Evolutionary conservation across 352 stramenopile species (phyloP).

Genomic region (Phytopythium oedochilum): DNA sequence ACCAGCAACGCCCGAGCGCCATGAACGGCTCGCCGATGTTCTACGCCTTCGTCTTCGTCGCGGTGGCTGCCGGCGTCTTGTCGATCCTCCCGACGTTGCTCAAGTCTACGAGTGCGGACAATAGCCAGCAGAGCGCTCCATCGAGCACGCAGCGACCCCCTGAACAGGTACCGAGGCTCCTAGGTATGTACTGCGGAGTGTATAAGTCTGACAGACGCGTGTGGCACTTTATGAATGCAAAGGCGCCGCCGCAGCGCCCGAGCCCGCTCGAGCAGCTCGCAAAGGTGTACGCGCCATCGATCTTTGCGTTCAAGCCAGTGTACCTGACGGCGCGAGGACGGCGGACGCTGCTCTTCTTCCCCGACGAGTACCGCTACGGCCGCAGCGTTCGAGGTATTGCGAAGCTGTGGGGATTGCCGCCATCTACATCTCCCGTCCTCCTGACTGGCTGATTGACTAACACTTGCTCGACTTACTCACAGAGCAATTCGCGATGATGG

Average conservation of each 20-base stretch:
- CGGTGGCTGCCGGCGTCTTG: slow-evolving; percentile 36
- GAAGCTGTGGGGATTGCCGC: neutral
- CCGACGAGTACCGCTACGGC: slow-evolving; percentile 32
- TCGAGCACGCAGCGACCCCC: neutral
- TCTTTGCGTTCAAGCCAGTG: slow-evolving; percentile 55
- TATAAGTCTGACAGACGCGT: neutral
- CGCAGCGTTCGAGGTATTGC: slow-evolving; percentile 48
- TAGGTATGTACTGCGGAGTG: neutral
- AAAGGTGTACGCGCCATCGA: slow-evolving; percentile 66
- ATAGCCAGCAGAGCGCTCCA: neutral
- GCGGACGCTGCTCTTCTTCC: slow-evolving; percentile 62
- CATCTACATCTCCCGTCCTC: neutral
- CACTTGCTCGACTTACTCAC: neutral
- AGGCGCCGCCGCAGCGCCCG: slow-evolving; percentile 9
- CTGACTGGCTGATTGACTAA: neutral
- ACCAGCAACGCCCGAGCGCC: slow-evolving; percentile 24
- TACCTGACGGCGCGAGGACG: slow-evolving; percentile 60
- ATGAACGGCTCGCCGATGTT: slow-evolving; percentile 45
- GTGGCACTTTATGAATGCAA: neutral
- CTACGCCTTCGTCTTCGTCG: slow-evolving; percentile 36
- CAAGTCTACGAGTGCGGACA: slow-evolving; percentile 6
- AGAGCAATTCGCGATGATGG: slow-evolving; percentile 71
- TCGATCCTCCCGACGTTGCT: slow-evolving; percentile 27
- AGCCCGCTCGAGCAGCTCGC: slow-evolving; percentile 49
- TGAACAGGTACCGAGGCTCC: neutral